Conservation (phyloP, 495 filamentous ascomycete genomes). For the Penicillium antarcticum region DNA sequence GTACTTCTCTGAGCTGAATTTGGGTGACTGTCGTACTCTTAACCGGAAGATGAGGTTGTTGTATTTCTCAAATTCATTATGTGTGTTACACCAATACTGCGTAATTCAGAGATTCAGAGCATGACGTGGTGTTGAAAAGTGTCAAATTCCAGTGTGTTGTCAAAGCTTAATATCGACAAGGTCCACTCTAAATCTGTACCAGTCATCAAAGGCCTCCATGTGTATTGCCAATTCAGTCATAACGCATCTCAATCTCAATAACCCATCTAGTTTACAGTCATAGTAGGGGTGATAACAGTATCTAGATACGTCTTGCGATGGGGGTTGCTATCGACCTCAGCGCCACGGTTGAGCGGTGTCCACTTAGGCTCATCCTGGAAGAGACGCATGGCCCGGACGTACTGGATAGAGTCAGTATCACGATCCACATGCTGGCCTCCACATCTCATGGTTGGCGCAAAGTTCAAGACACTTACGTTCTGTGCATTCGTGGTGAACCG, state of each 20-base stretch:
- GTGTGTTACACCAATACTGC: too few relatives aligned
- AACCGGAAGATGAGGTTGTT: too few relatives aligned
- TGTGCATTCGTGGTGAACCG: slow-evolving; percentile 90
- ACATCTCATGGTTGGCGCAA: too few relatives aligned
- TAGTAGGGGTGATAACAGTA: slow-evolving; percentile 21
- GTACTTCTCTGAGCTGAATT: too few relatives aligned
- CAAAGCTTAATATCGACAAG: too few relatives aligned
- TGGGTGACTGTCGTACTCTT: too few relatives aligned
- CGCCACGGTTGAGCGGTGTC: slow-evolving; percentile 85
- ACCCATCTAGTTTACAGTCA: slow-evolving; percentile 24
- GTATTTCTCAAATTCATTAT: too few relatives aligned
- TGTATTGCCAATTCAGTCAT: slow-evolving; percentile 10
- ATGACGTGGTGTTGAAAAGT: too few relatives aligned
- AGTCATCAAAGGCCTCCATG: too few relatives aligned
- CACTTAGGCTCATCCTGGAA: slow-evolving; percentile 99
- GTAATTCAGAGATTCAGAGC: too few relatives aligned
- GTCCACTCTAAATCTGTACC: too few relatives aligned
- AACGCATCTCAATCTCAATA: slow-evolving; percentile 11
- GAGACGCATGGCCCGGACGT: slow-evolving; percentile 91
- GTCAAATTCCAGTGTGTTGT: too few relatives aligned
- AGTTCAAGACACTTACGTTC: slow-evolving; percentile 61
- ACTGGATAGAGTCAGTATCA: slow-evolving; percentile 51
- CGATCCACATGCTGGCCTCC: not conserved
- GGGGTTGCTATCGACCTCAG: slow-evolving; percentile 73
- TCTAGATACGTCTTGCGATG: slow-evolving; percentile 74